Evolutionary conservation across 1,284 basidiomycete species (phyloP).

Genomic region (Trichosporon coremiiforme): DNA sequence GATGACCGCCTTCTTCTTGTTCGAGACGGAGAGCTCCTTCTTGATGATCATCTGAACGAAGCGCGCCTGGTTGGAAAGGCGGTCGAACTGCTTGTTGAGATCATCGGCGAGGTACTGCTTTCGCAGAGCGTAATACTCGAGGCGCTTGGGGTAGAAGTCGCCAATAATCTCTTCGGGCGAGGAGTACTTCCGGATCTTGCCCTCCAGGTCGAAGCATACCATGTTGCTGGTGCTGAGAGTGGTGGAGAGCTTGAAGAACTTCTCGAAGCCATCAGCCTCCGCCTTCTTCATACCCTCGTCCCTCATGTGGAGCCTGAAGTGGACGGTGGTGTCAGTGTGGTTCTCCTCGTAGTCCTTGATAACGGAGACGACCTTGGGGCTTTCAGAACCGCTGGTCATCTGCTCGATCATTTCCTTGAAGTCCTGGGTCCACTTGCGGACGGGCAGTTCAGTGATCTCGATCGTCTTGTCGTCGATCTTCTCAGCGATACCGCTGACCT

Average conservation of each 20-base stretch:
- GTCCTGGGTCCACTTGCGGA: slow-evolving; percentile 90
- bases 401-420: slow-evolving; percentile 90
- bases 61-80: slow-evolving; percentile 89
- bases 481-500: slow-evolving; percentile 71
- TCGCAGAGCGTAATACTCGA: slow-evolving; percentile 90
- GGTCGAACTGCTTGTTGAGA: slow-evolving; percentile 79
- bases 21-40: slow-evolving; percentile 84
- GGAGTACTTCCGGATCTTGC: slow-evolving; percentile 93
- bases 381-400: slow-evolving; percentile 60
- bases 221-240: slow-evolving; percentile 92
- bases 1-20: slow-evolving; percentile 86
- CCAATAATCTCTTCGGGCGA: slow-evolving; percentile 89
- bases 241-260: slow-evolving; percentile 85
- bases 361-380: slow-evolving; percentile 63
- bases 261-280: slow-evolving; percentile 81
- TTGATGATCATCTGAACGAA: slow-evolving; percentile 97
- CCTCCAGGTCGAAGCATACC: slow-evolving; percentile 96
- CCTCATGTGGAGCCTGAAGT: slow-evolving; percentile 80
- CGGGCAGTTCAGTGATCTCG: slow-evolving; percentile 93
- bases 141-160: slow-evolving; percentile 87
- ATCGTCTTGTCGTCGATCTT: slow-evolving; percentile 86
- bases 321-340: slow-evolving; percentile 88
- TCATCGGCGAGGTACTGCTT: slow-evolving; percentile 91
- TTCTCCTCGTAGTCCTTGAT: slow-evolving; percentile 92
- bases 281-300: slow-evolving; percentile 82